A percentile compares a stretch with the other conserved stretches of the same genome.
phyloP scores from a whole-genome alignment of 2,329 filamentous ascomycete species.

The Dendryphion nanum region DNA sequence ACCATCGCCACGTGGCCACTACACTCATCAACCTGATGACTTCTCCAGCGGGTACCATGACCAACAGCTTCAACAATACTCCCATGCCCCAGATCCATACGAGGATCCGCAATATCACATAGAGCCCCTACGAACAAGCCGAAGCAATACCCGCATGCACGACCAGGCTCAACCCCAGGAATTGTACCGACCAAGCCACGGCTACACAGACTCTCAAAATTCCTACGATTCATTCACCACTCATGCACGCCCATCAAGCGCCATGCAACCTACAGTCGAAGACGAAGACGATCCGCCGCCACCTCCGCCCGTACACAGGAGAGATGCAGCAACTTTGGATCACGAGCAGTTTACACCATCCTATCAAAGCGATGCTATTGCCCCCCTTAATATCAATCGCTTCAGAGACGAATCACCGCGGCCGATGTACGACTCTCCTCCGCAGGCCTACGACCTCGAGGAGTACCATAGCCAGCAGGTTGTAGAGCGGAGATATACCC shows the following conservation, averaged over 20 bases:
- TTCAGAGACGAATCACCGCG: constrained; percentile 26
- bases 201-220: constrained; percentile 18
- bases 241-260: constrained; percentile 45
- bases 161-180: constrained; percentile 26
- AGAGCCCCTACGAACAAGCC: constrained; percentile 31
- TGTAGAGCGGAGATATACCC: constrained; percentile 33
- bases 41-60: constrained; percentile 4
- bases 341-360: constrained; percentile 19
- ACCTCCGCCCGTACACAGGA: constrained; percentile 39
- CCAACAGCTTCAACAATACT: constrained; percentile 1
- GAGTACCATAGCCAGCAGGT: constrained; percentile 23
- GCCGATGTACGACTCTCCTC: constrained; percentile 20
- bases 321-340: constrained; percentile 31
- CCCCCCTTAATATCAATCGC: constrained; percentile 31
- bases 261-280: constrained; percentile 63
- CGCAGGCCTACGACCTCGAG: constrained; percentile 22
- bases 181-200: constrained; percentile 35
- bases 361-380: constrained; percentile 29
- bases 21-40: constrained; percentile 12
- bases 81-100: constrained; percentile 17
- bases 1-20: constrained; percentile 14
- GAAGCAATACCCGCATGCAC: constrained; percentile 22
- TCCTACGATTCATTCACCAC: constrained; percentile 46
- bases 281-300: constrained; percentile 59
- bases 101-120: constrained; percentile 34